Evolutionary conservation across 2,329 filamentous ascomycete species (phyloP).

Genomic region (Fusarium mangiferae): DNA sequence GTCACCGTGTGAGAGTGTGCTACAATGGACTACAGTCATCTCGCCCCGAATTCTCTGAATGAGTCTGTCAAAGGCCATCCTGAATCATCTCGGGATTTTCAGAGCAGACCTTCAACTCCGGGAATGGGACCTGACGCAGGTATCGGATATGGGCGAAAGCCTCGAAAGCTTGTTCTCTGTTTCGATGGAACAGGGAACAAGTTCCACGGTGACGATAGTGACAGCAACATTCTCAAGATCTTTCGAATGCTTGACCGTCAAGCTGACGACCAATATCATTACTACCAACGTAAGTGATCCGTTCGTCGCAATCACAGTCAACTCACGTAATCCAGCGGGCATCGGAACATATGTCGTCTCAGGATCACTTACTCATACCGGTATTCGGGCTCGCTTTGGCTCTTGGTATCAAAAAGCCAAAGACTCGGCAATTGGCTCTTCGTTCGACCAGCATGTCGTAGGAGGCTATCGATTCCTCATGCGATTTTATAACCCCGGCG

Average conservation of each 20-base stretch:
- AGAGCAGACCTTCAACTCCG: conserved; percentile 39
- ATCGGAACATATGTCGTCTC: conserved; percentile 79
- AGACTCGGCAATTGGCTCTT: conserved; percentile 82
- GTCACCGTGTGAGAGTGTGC: conserved; percentile 2
- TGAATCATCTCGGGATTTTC: conserved; percentile 31
- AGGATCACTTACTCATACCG: conserved; percentile 67
- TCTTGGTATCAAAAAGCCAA: conserved; percentile 79
- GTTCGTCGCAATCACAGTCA: background rate
- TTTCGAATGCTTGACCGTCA: conserved; percentile 75
- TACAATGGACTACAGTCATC: conserved; percentile 41
- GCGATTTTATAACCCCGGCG: conserved; percentile 73
- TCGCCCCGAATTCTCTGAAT: conserved; percentile 33
- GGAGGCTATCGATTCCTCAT: conserved; percentile 84
- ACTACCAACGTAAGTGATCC: conserved; percentile 67
- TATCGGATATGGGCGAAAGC: conserved; percentile 30
- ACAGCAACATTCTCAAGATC: conserved; percentile 76
- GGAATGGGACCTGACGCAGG: conserved; percentile 28
- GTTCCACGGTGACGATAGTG: conserved; percentile 70
- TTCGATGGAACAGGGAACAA: conserved; percentile 74
- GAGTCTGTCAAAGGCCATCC: conserved; percentile 20
- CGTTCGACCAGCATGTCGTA: conserved; percentile 85
- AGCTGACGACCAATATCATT: conserved; percentile 70
- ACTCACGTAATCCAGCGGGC: conserved; percentile 58
- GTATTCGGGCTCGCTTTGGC: conserved; percentile 64
- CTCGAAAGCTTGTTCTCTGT: conserved; percentile 66